Conservation (phyloP, 192 early-diverging fungal species). For the Coemansia sp. region DNA sequence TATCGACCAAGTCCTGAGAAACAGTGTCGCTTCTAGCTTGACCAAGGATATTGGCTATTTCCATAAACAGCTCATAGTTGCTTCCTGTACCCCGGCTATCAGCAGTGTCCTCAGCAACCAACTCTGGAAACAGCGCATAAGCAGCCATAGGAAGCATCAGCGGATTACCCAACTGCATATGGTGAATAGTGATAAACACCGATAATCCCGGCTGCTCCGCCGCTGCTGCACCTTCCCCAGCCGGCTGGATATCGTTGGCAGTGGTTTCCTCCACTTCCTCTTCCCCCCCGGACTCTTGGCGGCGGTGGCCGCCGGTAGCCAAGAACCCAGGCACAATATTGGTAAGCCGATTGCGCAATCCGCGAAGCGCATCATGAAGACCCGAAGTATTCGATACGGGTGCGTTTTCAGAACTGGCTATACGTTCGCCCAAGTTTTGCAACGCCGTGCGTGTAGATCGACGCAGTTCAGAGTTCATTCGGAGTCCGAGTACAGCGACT, state of each 20-base stretch:
- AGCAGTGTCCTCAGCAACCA: conserved; percentile 10
- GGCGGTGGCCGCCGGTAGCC: not conserved
- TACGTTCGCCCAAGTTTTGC: not conserved
- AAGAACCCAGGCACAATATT: conserved; percentile 7
- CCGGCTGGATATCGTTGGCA: not conserved
- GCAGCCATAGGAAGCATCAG: conserved; percentile 40
- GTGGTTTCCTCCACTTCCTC: too few species aligned
- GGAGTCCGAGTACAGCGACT: conserved; percentile 37
- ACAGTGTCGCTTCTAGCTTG: conserved; percentile 31
- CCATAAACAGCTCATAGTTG: conserved; percentile 50
- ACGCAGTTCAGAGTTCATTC: conserved; percentile 32
- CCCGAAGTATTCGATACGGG: not conserved
- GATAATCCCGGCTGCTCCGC: conserved; percentile 28
- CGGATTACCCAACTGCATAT: conserved; percentile 42
- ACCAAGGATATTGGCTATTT: conserved; percentile 48
- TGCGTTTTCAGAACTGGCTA: not conserved
- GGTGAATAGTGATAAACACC: conserved; percentile 42
- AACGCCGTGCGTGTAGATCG: conserved; percentile 11
- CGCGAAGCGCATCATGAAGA: conserved; percentile 4
- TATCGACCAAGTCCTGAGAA: conserved; percentile 46
- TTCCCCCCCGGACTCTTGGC: too few species aligned
- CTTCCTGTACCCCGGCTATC: conserved; percentile 13
- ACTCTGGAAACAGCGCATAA: conserved; percentile 41
- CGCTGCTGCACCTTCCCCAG: not conserved
- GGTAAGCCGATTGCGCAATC: conserved; percentile 5